Conservation (phyloP, 2,329 filamentous ascomycete genomes). For the Nigrospora oryzae region DNA sequence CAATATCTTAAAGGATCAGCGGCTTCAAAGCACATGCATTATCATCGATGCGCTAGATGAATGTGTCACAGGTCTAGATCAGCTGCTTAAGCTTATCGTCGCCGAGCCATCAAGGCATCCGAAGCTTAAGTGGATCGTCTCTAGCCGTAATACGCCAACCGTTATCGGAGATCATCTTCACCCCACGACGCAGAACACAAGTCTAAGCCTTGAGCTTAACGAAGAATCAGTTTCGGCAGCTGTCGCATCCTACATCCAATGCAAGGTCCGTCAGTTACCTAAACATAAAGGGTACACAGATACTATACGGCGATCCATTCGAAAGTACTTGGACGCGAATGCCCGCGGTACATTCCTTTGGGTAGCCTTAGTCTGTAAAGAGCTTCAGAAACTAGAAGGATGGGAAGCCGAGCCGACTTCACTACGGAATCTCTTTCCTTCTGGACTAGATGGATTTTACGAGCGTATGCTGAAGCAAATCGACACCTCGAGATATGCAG, state of each 20-base stretch:
- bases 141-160: conserved; percentile 32
- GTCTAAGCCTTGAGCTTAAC: conserved; percentile 27
- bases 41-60: conserved; percentile 2
- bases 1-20: conserved; percentile 26
- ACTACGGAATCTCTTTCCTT: too few species aligned
- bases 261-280: conserved; percentile 13
- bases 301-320: too few species aligned
- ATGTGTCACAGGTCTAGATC: neutral
- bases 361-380: conserved; percentile 29
- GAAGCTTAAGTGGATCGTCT: conserved; percentile 30
- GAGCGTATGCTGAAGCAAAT: conserved; percentile 27
- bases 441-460: conserved; percentile 27
- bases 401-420: too few species aligned
- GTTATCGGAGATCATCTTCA: conserved; percentile 25
- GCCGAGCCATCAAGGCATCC: neutral
- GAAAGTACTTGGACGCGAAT: conserved; percentile 22
- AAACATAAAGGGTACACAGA: neutral
- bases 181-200: conserved; percentile 7
- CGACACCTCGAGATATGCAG: conserved; percentile 12
- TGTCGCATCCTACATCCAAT: conserved; percentile 23
- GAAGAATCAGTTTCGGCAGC: conserved; percentile 19
- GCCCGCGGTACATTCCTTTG: conserved; percentile 35
- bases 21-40: conserved; percentile 12
- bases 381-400: conserved; percentile 15
- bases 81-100: conserved; percentile 3